These are phyloP conservation scores for Trametes cinnabarina DNA, from an alignment of 768 basidiomycete genomes.

Conservation along the genomic window DNA sequence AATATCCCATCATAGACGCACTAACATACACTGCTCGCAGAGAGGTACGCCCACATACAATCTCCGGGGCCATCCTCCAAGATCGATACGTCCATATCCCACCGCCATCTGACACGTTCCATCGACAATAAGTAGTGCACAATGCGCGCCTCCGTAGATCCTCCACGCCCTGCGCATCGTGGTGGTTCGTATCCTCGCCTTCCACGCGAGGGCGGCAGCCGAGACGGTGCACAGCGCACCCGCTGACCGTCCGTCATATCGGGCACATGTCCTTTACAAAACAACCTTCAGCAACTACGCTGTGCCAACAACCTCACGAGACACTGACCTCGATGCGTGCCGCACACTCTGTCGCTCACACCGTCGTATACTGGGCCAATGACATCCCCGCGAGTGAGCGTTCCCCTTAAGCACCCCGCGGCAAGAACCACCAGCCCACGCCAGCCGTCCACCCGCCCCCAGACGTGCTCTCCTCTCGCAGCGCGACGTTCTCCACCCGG, in stretches of 20 bases:
- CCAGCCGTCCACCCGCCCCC: conserved; percentile 24
- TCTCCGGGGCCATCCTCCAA: background rate
- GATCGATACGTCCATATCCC: background rate
- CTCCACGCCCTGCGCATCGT: conserved; percentile 3
- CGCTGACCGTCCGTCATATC: background rate
- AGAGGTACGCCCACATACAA: conserved; percentile 2
- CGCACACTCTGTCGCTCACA: too few relatives aligned
- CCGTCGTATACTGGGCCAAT: too few relatives aligned
- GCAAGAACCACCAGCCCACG: conserved; percentile 29
- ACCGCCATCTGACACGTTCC: background rate
- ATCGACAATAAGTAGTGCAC: background rate
- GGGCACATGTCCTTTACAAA: background rate
- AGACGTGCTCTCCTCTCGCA: background rate
- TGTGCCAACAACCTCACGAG: background rate
- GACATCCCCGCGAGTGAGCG: too few relatives aligned
- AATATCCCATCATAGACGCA: background rate
- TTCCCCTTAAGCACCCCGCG: background rate
- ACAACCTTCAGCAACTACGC: conserved; percentile 4
- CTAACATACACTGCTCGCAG: background rate
- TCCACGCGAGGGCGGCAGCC: too few relatives aligned
- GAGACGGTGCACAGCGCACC: too few relatives aligned
- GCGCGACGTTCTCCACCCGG: conserved; percentile 26
- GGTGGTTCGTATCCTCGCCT: conserved; percentile 3
- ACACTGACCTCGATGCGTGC: background rate
- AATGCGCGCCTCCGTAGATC: background rate